Conservation (phyloP, 2,329 filamentous ascomycete genomes). For the Balansia obtecta region DNA sequence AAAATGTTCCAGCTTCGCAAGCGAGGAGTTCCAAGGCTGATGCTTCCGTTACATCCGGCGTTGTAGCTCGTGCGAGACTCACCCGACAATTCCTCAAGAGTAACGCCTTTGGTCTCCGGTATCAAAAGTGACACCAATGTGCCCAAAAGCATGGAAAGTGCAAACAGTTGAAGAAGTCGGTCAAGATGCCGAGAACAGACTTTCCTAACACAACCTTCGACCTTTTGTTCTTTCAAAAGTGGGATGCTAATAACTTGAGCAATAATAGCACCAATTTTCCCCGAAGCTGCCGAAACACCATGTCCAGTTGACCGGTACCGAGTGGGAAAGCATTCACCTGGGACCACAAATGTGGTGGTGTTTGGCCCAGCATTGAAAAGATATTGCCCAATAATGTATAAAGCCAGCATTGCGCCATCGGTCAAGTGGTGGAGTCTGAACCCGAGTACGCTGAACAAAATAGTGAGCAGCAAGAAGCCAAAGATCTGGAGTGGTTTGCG, state of each 20-base stretch:
- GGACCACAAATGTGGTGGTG: conserved; percentile 52
- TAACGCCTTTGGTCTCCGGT: conserved; percentile 64
- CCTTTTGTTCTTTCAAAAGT: conserved; percentile 43
- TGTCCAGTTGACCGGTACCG: conserved; percentile 51
- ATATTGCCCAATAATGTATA: conserved; percentile 54
- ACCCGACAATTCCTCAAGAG: conserved; percentile 57
- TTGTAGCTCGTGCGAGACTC: conserved; percentile 51
- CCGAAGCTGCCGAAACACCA: conserved; percentile 52
- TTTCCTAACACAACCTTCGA: conserved; percentile 33
- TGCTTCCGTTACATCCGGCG: conserved; percentile 37
- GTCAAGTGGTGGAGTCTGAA: conserved; percentile 41
- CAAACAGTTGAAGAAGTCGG: conserved; percentile 66
- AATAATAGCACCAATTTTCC: conserved; percentile 56
- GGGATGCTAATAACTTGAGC: conserved; percentile 55
- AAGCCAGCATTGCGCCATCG: conserved; percentile 37
- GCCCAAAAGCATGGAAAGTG: conserved; percentile 68
- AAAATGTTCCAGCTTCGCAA: conserved; percentile 33
- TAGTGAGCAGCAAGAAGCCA: conserved; percentile 48
- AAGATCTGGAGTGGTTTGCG: conserved; percentile 63
- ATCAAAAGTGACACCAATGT: conserved; percentile 58
- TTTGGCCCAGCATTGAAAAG: conserved; percentile 57
- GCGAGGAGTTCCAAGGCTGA: conserved; percentile 21
- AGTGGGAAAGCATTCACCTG: conserved; percentile 53
- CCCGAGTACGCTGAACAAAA: conserved; percentile 50
- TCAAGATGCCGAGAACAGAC: conserved; percentile 49